Percentiles rank a stretch among this genome's conserved stretches.
phyloP scores from a whole-genome alignment of 2,329 filamentous ascomycete genomes.

The Cordyceps militaris region DNA sequence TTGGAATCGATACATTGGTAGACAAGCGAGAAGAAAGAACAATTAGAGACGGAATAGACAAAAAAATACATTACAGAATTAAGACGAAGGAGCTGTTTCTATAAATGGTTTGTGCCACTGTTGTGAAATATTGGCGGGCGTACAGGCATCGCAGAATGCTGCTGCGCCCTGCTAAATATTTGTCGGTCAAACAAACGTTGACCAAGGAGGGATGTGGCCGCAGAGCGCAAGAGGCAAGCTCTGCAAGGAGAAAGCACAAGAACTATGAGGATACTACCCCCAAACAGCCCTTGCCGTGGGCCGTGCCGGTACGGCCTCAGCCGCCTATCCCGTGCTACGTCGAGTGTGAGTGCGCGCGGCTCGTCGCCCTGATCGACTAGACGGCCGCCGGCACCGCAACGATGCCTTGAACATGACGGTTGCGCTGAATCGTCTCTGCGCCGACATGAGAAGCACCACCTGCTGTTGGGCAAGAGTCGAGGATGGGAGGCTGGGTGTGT shows the following conservation, averaged over 20 bases:
- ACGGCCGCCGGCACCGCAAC: conserved; percentile 13
- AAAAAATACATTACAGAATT: background rate
- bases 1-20: background rate
- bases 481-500: too few relatives aligned
- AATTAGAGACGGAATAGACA: conserved; percentile 3
- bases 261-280: too few relatives aligned
- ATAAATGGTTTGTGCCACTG: background rate
- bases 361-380: conserved; percentile 33
- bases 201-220: too few relatives aligned
- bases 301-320: conserved; percentile 23
- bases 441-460: conserved; percentile 9
- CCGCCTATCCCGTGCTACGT: conserved; percentile 22
- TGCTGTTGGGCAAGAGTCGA: too few relatives aligned
- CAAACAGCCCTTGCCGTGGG: conserved; percentile 23
- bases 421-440: conserved; percentile 29
- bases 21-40: background rate
- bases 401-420: conserved; percentile 23
- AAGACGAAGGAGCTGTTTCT: background rate
- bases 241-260: too few relatives aligned
- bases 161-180: too few relatives aligned
- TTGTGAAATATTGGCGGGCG: too few relatives aligned
- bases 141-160: too few relatives aligned
- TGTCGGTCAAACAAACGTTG: background rate
- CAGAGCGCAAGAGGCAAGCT: too few relatives aligned
- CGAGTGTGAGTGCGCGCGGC: conserved; percentile 29